These are phyloP conservation scores for Funneliformis geosporum DNA, from an alignment of 192 early-diverging fungal genomes.

Conservation along the genomic window DNA sequence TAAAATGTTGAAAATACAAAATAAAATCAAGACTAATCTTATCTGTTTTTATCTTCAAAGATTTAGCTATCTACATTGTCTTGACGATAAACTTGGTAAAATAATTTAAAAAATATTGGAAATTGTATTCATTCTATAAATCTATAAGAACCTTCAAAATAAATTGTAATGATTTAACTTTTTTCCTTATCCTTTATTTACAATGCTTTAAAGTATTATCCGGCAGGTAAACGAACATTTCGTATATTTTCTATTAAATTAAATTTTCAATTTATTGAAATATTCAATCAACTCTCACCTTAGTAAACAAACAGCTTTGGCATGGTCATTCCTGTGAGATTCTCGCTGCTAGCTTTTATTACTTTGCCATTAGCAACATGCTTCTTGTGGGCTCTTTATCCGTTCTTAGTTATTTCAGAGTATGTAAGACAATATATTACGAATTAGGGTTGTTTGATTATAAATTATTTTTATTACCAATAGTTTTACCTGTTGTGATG, in stretches of 20 bases:
- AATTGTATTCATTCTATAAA: not conserved
- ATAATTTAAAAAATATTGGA: not conserved
- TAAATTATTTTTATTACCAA: not conserved
- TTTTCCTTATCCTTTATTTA: not conserved
- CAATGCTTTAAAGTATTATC: not conserved
- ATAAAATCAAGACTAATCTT: too few species aligned
- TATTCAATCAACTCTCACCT: not conserved
- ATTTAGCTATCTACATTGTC: not conserved
- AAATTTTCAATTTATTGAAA: not conserved
- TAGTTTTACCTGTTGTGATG: not conserved
- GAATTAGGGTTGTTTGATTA: not conserved
- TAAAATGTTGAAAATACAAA: not conserved
- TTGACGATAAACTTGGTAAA: not conserved
- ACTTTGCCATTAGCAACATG: not conserved
- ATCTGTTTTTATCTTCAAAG: not conserved
- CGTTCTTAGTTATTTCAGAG: conserved; percentile 1
- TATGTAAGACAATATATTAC: not conserved
- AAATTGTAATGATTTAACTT: not conserved
- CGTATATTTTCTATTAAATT: not conserved
- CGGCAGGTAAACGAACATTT: not conserved
- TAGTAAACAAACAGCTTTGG: not conserved
- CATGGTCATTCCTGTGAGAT: not conserved
- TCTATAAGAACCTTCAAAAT: not conserved
- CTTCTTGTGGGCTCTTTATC: not conserved
- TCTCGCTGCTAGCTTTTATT: not conserved